Evolutionary conservation across 257 asterid genomes (phyloP).

Genomic region (Solanum sejunctum): DNA sequence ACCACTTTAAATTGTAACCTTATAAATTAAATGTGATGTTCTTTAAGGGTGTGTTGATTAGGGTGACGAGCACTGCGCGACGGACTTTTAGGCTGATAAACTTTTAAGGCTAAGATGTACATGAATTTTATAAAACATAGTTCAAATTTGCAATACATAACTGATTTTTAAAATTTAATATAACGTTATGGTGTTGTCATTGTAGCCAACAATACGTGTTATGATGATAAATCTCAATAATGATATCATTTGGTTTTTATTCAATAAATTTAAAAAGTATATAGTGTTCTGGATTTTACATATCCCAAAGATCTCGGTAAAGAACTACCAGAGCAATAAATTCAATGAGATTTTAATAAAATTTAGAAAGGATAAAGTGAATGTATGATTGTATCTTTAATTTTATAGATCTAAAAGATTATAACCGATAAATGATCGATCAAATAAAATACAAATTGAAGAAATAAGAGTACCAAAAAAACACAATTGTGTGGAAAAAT

Average conservation of each 20-base stretch:
- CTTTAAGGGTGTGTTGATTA: not conserved
- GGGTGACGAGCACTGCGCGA: not conserved
- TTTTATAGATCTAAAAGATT: rapidly evolving
- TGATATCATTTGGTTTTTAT: no score
- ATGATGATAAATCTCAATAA: not conserved
- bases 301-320: no score
- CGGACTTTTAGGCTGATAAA: not conserved
- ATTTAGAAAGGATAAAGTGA: no score
- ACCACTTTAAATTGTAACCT: not conserved
- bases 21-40: not conserved
- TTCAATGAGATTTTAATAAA: not conserved
- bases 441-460: not conserved
- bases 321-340: no score
- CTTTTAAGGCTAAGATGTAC: not conserved
- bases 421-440: not conserved
- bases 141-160: not conserved
- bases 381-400: not conserved
- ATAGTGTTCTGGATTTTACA: no score
- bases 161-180: not conserved
- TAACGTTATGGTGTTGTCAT: not conserved
- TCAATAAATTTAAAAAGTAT: no score
- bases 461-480: not conserved
- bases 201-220: not conserved
- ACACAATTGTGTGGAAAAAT: not conserved
- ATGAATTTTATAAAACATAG: not conserved